Conservation (phyloP, 768 basidiomycete species). For the Pulveroboletus sp. region DNA sequence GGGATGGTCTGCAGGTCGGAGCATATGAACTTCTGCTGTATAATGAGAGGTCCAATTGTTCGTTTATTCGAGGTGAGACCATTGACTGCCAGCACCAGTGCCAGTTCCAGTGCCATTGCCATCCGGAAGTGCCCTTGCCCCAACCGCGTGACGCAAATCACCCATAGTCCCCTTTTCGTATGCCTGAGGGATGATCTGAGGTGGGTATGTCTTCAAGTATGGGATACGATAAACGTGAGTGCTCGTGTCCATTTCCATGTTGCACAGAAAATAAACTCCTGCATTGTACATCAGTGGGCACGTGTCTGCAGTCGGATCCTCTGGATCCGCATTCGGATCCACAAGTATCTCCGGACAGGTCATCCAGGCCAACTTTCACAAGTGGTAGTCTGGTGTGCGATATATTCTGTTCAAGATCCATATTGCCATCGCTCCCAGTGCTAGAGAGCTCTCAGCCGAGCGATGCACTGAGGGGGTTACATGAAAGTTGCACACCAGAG, state of each 20-base stretch:
- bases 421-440: neutral
- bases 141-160: too few species aligned
- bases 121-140: too few species aligned
- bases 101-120: too few species aligned
- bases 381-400: neutral
- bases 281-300: conserved; percentile 6
- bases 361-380: neutral
- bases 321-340: neutral
- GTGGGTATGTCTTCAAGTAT: neutral
- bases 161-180: too few species aligned
- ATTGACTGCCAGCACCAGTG: too few species aligned
- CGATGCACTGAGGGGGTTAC: neutral
- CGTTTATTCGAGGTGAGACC: neutral
- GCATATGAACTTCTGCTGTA: neutral
- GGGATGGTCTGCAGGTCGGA: neutral
- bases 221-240: neutral
- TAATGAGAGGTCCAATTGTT: neutral
- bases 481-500: neutral
- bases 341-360: neutral
- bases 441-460: neutral
- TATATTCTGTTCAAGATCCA: conserved; percentile 7
- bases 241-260: neutral
- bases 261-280: conserved; percentile 2
- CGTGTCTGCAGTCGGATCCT: neutral
- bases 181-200: too few species aligned